A percentile compares a stretch with the other conserved stretches of the same genome.
These are phyloP conservation scores for Elsinoe perseae DNA, from an alignment of 2,329 filamentous ascomycete species.

Conservation along the genomic window DNA sequence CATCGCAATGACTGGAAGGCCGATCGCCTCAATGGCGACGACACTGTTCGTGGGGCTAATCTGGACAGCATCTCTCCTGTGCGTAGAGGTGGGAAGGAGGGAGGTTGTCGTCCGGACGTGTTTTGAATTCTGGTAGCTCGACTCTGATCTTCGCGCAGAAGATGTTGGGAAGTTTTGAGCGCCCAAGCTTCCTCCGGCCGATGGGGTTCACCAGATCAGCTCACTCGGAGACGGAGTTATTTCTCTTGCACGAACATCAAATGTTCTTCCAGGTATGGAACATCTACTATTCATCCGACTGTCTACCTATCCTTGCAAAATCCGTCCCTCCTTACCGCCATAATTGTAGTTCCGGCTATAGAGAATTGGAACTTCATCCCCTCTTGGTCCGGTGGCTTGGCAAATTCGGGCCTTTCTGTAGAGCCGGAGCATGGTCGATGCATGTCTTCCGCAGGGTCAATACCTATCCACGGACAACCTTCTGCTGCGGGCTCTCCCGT, in stretches of 20 bases:
- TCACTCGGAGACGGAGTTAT: not conserved
- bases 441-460: no score
- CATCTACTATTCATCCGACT: not conserved
- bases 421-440: no score
- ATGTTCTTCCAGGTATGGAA: not conserved
- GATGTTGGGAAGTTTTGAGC: constrained; percentile 14
- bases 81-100: not conserved
- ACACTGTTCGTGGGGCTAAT: constrained; percentile 31
- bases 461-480: no score
- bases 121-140: constrained; percentile 11
- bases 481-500: no score
- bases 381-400: no score
- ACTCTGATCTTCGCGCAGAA: not conserved
- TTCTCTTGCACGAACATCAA: not conserved
- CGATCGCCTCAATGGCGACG: constrained; percentile 27
- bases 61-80: constrained; percentile 31
- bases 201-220: constrained; percentile 13
- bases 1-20: constrained; percentile 33
- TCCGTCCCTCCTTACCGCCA: no score
- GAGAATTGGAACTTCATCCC: no score
- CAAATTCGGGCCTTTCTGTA: no score
- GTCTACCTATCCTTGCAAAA: not conserved
- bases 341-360: no score
- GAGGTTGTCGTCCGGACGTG: not conserved
- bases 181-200: constrained; percentile 15